Evolutionary conservation across 257 asterid species (phyloP), one percentile per base, ranked within the genome.

Genomic region (Gardenia jasminoides): DNA sequence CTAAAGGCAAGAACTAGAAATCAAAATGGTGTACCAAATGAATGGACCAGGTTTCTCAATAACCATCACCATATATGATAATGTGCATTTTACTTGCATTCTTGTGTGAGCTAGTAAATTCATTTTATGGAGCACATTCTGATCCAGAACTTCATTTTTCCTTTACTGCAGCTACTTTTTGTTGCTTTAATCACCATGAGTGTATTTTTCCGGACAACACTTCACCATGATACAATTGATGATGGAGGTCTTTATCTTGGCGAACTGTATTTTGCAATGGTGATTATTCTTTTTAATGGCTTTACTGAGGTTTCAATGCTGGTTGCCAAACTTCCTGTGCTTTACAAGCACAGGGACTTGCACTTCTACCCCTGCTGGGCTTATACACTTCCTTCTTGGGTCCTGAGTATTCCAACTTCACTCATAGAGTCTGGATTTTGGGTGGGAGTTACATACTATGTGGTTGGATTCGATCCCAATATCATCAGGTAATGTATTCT

Each of bases 261-360:
- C 67, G 94, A 81, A 73, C 78, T 94, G 72, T 94, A 91, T 61
- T 94, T 91, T 81, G 85, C 98, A 17, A 93, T 93, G 95, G 94
- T 94, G 85, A 94, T 94, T 80, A 88, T 94, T 79, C 95, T 94
- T 82, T 93, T 91, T 82, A 93, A 94, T 85, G 99, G 99, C 74
- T 91, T 94, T 88, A 91, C 98, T 24, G 99, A 94, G 90, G 97
- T 94, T 62, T 88, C 99, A 82, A 88, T 94, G 99, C 88, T 91
- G 82, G 92, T 94, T 75, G 92, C 93, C 80, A 94, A 91, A 90
- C 98, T 94, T 83, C 99, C 99, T 2, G 82, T 94, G 73, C 89
- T 94, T 80, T 94, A 94, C 90, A 94, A 94, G 88, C 97, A 94
- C 81, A 86, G 99, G 83, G 99, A 93, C 87, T 86, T 95, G 82